Evolutionary conservation across 169 alveolate genomes (phyloP), one percentile per base, ranked within the genome.

Genomic region (Eimeria brunetti): DNA sequence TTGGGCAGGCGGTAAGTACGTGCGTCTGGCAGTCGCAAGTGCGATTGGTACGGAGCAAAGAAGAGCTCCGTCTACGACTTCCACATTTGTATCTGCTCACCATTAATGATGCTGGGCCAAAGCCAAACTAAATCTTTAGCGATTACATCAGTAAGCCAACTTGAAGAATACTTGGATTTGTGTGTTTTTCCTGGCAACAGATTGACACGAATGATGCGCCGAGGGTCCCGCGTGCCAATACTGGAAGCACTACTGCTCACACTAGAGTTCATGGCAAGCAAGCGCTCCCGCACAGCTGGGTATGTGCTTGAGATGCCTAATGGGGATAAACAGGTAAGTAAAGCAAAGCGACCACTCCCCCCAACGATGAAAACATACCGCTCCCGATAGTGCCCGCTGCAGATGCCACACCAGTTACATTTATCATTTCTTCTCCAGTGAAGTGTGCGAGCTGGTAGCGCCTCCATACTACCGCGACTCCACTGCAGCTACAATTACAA

Each of bases 251-350:
- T 91, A 36, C 46, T 81, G 83, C 95, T 91, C 58, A 46, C 95
- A 0, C 64, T 83, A 18, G 95, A 91, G 73, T 91, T 91, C 41
- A 75, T 91, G 91, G 80, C 95, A 27, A 91, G 95, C 90, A 76
- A 83, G 71, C 89, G 95, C 41, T 64, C 85, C 44, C 88, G 95
- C 51, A 46, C 95, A 49, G 95, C 95, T 58, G 95, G 95, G 69
- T 91, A 91, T 78, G 90, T 91, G 78, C 71, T 91, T n/a, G 95
- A 91, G 88, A 58, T 91, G 81, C 95, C 95, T 33, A 78, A 56
- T 78, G 95, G 88, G 33, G 78, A 60, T 27, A 67, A 64, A 49
- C 84, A 60, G 95, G 95, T 91, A 33, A 80, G 64, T 51, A 58
- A 53, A 49, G 16, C 51, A 14, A 78, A 7, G 64, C 88, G 49